Conservation (phyloP, 2,329 filamentous ascomycete genomes). For the Dactylellina leptospora region DNA sequence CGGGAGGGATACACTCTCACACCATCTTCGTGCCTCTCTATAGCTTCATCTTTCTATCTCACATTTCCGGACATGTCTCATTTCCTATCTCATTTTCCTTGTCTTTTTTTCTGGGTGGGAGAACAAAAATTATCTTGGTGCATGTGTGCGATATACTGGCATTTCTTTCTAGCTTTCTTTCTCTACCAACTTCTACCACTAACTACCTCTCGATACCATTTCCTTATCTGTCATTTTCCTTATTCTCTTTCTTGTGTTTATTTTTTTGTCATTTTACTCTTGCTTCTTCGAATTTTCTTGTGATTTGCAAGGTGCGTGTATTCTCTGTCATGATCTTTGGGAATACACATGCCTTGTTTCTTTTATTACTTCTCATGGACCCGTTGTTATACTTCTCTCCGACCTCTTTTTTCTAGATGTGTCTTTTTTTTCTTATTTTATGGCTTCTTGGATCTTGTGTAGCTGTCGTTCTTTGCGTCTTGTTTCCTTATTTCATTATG, state of each 20-base stretch:
- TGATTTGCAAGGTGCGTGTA: not conserved
- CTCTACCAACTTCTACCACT: not conserved
- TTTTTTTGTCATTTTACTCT: not conserved
- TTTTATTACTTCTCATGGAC: conserved; percentile 36
- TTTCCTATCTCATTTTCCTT: conserved; percentile 26
- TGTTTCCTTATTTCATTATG: conserved; percentile 37
- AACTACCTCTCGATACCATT: conserved; percentile 44
- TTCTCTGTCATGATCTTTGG: conserved; percentile 34
- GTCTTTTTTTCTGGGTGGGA: conserved; percentile 29
- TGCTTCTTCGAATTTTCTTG: not conserved
- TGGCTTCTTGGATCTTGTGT: conserved; percentile 18
- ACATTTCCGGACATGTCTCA: conserved; percentile 14
- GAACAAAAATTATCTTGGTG: conserved; percentile 36
- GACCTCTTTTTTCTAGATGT: conserved; percentile 40
- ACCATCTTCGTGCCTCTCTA: conserved; percentile 19
- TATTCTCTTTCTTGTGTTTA: conserved; percentile 5
- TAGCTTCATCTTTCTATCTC: conserved; percentile 26
- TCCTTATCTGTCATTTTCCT: conserved; percentile 22
- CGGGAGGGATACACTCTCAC: conserved; percentile 17
- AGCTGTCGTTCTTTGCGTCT: not conserved
- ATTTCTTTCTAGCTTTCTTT: conserved; percentile 16
- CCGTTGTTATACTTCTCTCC: not conserved
- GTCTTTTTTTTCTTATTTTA: conserved; percentile 23
- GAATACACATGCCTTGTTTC: conserved; percentile 21
- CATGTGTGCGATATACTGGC: conserved; percentile 42